These are phyloP conservation scores for Boletellus emodensis DNA, from an alignment of 768 basidiomycete genomes.

Conservation along the genomic window DNA sequence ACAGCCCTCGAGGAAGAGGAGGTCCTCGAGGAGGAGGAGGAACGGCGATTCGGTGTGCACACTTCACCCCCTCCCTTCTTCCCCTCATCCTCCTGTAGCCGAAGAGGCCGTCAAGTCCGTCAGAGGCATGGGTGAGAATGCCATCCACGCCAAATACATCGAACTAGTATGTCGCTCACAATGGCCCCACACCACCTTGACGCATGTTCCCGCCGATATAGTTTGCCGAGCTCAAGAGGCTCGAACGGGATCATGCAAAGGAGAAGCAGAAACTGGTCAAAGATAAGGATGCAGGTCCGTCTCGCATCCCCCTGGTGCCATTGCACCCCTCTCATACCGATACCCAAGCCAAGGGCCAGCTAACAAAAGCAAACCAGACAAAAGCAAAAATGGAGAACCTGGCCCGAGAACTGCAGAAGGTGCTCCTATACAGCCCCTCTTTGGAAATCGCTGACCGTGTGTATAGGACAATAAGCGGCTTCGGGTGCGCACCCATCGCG, in stretches of 20 bases:
- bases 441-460: conserved; percentile 16
- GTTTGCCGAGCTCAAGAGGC: conserved; percentile 85
- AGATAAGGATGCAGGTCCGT: conserved; percentile 83
- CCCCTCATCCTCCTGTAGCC: conserved; percentile 41
- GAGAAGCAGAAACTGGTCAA: conserved; percentile 89
- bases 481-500: conserved; percentile 49
- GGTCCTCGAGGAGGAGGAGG: conserved; percentile 84
- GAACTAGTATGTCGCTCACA: conserved; percentile 61
- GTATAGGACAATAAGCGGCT: conserved; percentile 83
- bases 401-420: conserved; percentile 87
- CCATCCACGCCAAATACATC: conserved; percentile 81
- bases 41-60: conserved; percentile 65
- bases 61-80: not conserved
- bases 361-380: conserved; percentile 84
- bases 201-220: conserved; percentile 32
- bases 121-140: conserved; percentile 77
- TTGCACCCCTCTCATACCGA: conserved; percentile 14
- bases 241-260: conserved; percentile 86
- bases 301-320: conserved; percentile 2
- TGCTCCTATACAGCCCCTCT: conserved; percentile 24
- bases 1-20: conserved; percentile 88
- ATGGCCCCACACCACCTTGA: conserved; percentile 17
- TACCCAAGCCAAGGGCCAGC: conserved; percentile 67
- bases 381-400: conserved; percentile 89
- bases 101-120: conserved; percentile 87